Evolutionary conservation across 2,329 filamentous ascomycete species (phyloP).

Genomic region (Ceratocystis diversiconidia): DNA sequence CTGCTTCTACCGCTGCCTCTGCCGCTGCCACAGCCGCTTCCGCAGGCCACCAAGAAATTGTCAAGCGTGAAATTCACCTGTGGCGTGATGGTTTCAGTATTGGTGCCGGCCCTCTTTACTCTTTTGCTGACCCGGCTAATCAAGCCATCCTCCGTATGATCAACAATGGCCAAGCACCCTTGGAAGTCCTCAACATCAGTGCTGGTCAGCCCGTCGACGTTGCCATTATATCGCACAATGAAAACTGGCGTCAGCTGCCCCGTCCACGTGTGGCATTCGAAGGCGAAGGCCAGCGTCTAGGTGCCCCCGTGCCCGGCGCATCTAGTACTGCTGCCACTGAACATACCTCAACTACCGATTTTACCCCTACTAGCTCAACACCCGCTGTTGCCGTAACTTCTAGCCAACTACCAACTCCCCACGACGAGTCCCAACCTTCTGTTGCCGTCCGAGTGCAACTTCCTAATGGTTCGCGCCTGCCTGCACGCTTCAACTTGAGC

Average conservation of each 20-base stretch:
- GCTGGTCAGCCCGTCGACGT: conserved; percentile 65
- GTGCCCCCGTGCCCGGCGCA: conserved; percentile 59
- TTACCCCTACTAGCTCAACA: conserved; percentile 24
- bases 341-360: conserved; percentile 15
- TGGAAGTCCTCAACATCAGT: conserved; percentile 64
- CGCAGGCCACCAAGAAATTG: conserved; percentile 32
- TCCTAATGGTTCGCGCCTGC: conserved; percentile 60
- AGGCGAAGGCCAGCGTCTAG: conserved; percentile 58
- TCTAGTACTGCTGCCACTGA: conserved; percentile 10
- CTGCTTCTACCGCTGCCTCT: conserved; percentile 21
- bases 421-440: conserved; percentile 54
- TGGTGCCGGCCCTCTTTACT: conserved; percentile 62
- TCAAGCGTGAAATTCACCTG: conserved; percentile 51
- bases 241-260: conserved; percentile 59
- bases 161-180: conserved; percentile 57
- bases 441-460: conserved; percentile 63
- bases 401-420: conserved; percentile 22
- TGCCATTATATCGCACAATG: conserved; percentile 60
- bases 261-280: conserved; percentile 63
- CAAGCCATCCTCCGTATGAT: conserved; percentile 61
- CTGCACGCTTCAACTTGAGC: conserved; percentile 68
- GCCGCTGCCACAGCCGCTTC: conserved; percentile 26
- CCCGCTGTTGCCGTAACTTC: conserved; percentile 26
- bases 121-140: conserved; percentile 67
- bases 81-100: conserved; percentile 80